phyloP scores from a whole-genome alignment of 2,329 filamentous ascomycete genomes.

The Catunica adiposa region DNA sequence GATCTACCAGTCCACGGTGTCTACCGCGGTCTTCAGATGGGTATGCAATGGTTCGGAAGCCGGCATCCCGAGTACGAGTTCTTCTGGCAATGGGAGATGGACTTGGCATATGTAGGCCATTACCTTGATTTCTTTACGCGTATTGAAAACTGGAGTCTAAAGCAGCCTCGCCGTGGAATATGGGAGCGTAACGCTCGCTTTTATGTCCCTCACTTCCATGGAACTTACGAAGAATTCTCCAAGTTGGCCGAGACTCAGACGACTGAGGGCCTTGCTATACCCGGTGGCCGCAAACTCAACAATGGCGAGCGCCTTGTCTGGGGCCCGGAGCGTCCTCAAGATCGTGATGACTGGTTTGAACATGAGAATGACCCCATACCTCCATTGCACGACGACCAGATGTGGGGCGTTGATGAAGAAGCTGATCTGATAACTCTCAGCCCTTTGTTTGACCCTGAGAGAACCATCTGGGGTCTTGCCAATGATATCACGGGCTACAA shows the following conservation, averaged over 20 bases:
- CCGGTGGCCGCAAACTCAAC: conserved; percentile 6
- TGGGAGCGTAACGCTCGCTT: conserved; percentile 70
- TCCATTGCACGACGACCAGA: conserved; percentile 53
- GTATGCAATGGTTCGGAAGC: conserved; percentile 83
- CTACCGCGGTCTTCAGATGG: conserved; percentile 86
- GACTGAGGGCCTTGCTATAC: neutral
- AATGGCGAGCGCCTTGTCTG: conserved; percentile 48
- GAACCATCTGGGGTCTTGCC: conserved; percentile 66
- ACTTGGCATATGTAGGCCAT: conserved; percentile 77
- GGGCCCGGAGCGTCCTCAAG: conserved; percentile 60
- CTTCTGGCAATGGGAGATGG: conserved; percentile 95
- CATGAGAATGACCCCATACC: conserved; percentile 57
- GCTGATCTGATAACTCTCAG: conserved; percentile 86
- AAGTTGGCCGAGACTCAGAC: conserved; percentile 23
- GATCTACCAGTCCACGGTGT: conserved; percentile 74
- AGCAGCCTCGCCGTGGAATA: conserved; percentile 61
- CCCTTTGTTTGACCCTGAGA: conserved; percentile 77
- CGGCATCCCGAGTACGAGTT: conserved; percentile 77
- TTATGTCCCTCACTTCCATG: conserved; percentile 61
- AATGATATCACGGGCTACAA: conserved; percentile 81
- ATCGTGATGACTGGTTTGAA: conserved; percentile 55
- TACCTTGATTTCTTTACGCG: conserved; percentile 61
- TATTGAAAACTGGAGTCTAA: conserved; percentile 49
- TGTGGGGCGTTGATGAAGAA: conserved; percentile 81
- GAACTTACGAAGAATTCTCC: conserved; percentile 59